phyloP scores from a whole-genome alignment of 1,284 basidiomycete genomes.

The Cutaneotrichosporon curvatum region DNA sequence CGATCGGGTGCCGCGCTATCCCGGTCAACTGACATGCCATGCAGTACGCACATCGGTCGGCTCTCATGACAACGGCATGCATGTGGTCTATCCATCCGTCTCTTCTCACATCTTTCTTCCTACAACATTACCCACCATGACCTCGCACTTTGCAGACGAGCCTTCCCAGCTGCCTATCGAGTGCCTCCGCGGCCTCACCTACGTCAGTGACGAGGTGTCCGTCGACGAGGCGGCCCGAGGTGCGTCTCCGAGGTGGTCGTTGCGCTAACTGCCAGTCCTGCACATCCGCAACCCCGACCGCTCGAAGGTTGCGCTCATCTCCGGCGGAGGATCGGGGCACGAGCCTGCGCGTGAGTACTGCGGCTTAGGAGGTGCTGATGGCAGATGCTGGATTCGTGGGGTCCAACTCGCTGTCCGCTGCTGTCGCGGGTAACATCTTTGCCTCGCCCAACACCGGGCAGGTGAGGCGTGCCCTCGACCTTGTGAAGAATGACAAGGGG shows the following conservation, averaged over 20 bases:
- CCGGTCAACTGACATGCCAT: no score
- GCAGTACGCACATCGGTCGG: no score
- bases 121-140: constrained; percentile 7
- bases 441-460: constrained; percentile 80
- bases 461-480: constrained; percentile 68
- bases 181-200: constrained; percentile 63
- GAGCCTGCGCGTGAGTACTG: constrained; percentile 58
- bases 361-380: background rate
- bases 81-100: no score
- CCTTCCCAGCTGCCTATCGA: constrained; percentile 64
- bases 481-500: constrained; percentile 71
- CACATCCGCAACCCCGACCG: constrained; percentile 55
- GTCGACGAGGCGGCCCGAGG: constrained; percentile 51
- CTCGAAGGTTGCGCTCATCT: constrained; percentile 70
- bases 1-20: no score
- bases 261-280: constrained; percentile 39
- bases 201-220: constrained; percentile 59
- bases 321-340: constrained; percentile 85
- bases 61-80: no score
- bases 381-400: constrained; percentile 69
- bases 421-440: constrained; percentile 80
- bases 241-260: constrained; percentile 1
- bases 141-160: constrained; percentile 60
- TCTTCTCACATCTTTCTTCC: no score
- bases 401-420: constrained; percentile 70